Evolutionary conservation across 2,329 filamentous ascomycete genomes (phyloP).

Genomic region (Colletotrichum cordylinicola): DNA sequence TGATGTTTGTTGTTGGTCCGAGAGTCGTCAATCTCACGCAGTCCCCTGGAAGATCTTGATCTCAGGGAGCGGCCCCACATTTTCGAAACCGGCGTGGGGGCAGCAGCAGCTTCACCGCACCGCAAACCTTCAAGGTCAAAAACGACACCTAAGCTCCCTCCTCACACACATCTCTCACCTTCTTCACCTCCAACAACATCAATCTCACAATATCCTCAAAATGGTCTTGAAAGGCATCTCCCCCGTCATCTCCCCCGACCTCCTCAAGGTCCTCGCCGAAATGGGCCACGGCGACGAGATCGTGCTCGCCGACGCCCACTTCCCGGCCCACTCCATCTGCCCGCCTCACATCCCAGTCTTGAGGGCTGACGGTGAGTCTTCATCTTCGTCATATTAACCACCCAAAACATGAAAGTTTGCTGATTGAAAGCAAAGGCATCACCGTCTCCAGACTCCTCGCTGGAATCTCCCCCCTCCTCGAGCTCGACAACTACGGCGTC

Average conservation of each 20-base stretch:
- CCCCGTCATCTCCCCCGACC: conserved; percentile 17
- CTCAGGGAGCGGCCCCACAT: neutral
- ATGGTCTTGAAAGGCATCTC: conserved; percentile 18
- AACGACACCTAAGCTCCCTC: neutral
- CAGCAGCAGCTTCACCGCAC: neutral
- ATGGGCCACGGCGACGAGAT: conserved; percentile 21
- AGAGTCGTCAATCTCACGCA: neutral
- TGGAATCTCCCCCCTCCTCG: conserved; percentile 13
- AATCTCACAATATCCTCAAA: neutral
- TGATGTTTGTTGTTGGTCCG: neutral
- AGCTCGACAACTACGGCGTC: conserved; percentile 18
- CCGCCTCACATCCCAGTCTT: conserved; percentile 16
- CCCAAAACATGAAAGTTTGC: too few species aligned
- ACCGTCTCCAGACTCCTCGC: conserved; percentile 15
- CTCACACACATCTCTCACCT: neutral
- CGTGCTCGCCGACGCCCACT: conserved; percentile 15
- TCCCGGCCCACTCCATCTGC: conserved; percentile 18
- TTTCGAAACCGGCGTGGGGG: neutral
- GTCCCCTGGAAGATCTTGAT: neutral
- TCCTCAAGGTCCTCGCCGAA: conserved; percentile 20
- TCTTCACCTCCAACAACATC: neutral
- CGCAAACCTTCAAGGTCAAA: neutral
- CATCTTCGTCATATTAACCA: neutral
- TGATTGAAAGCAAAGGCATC: neutral
- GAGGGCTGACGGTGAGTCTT: conserved; percentile 8